Percentiles rank a stretch among this genome's conserved stretches.
Evolutionary conservation across 805 yeast genomes (phyloP).

Genomic region (Metschnikowia amazonensis): DNA sequence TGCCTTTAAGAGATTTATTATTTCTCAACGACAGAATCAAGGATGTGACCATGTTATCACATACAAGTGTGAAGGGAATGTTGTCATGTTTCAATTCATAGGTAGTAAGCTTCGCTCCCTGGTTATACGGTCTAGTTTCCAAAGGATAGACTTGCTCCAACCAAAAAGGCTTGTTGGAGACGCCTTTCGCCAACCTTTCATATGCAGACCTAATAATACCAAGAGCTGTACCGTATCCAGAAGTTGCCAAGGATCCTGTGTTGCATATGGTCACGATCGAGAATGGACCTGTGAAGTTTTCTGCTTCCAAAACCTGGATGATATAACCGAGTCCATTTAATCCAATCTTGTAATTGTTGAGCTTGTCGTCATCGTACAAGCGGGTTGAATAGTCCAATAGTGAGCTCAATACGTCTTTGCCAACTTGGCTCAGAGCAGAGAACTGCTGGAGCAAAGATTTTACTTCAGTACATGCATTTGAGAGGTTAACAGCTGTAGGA

Average conservation of each 20-base stretch:
- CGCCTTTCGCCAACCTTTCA: constrained; percentile 39
- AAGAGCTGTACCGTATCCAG: constrained; percentile 96
- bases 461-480: constrained; percentile 65
- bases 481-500: constrained; percentile 93
- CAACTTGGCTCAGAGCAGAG: constrained; percentile 16
- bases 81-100: constrained; percentile 81
- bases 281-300: constrained; percentile 59
- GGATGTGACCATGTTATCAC: constrained; percentile 90
- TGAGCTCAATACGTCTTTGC: constrained; percentile 22
- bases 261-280: constrained; percentile 90
- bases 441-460: constrained; percentile 28
- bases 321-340: constrained; percentile 75
- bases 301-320: constrained; percentile 37
- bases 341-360: constrained; percentile 78
- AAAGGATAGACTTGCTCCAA: constrained; percentile 76
- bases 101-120: constrained; percentile 91
- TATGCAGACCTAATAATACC: constrained; percentile 79
- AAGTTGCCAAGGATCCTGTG: constrained; percentile 94
- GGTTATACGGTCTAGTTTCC: constrained; percentile 96
- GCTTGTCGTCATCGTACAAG: constrained; percentile 70
- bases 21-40: constrained; percentile 47
- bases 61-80: constrained; percentile 83
- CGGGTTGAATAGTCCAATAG: constrained; percentile 46
- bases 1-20: constrained; percentile 20
- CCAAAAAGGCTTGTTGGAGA: constrained; percentile 36